Evolutionary conservation across 495 filamentous ascomycete genomes (phyloP), one percentile per base, ranked within the genome.

Genomic region (Penicillium arizonense): DNA sequence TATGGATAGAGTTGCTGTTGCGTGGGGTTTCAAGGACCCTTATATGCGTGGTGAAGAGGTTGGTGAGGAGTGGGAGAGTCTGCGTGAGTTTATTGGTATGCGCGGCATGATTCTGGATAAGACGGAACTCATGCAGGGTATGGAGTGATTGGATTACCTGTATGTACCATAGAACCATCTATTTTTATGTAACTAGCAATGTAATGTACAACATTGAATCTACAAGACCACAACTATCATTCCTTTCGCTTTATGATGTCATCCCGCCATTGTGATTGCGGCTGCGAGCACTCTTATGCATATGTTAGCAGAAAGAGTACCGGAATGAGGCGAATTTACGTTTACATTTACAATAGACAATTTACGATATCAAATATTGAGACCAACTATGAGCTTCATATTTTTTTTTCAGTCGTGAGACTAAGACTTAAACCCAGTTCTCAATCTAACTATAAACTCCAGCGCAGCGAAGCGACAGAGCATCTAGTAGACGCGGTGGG

Each of bases 401-500:
- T 70, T 72, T 65, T 64, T 18, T 18, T 60, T 59, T 64, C 24
- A 55, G 57, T 61, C 57, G 62, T 51, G 49, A 62, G 56, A 64
- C 63, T 63, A 73, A 59, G 61, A 64, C 62, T 55, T 65, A 63
- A 46, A 67, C 62, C 64, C 66, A 69, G 57, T 57, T 53, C 44
- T 61, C 48, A 57, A 53, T 37, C 63, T 56, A 56, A 49, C 40
- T 41, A 61, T 56, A 63, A 48, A 52, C 56, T 45, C 61, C 63
- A 60, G 64, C 67, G 62, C 59, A 59, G 55, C 59, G 40, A 61
- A 69, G 69, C 61, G 58, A 62, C 55, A 59, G 51, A 70, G 62
- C 57, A 69, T 75, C 76, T 96, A 97, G 83, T 97, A 98, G 56
- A 97, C 72, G 66, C 94, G 89, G 83, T 91, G 92, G 51, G 94